Evolutionary conservation across 2,329 filamentous ascomycete genomes (phyloP), one percentile per base, ranked within the genome.

Genomic region (Fusarium illudens): DNA sequence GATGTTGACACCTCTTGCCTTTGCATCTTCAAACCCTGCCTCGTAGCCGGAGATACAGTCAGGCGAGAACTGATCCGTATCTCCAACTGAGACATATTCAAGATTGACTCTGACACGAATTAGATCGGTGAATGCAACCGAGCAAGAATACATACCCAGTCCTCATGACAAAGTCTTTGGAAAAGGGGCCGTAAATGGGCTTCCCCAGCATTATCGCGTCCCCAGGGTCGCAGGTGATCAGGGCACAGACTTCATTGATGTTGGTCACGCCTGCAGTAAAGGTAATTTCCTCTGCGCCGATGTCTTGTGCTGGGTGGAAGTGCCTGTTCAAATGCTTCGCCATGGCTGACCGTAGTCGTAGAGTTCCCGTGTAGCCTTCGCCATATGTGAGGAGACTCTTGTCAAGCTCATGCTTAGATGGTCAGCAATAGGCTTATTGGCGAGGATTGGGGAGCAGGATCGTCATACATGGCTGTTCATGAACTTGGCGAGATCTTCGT

Each of bases 111-210:
- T 51, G 6, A 34, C 6, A 27, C 6, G 1, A 13, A 5, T 51
- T 22, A 51, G 48, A 33, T 9, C 6, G 6, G 20, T 15, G 6
- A 25, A 20, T 33, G 2, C 15, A 13, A 15, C 2, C 6, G 7
- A 4, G 3, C 6, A 7, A 3, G 10, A 13, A 11, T 22, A 17
- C 30, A 6, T 9, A 51, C 48, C 48, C 29, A 22, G 48, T 51
- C 20, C 48, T 51, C 48, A 51, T 51, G 6, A 32, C 48, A 32
- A 51, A 32, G 19, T 51, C 48, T 13, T 51, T 34, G 9, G 48
- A 25, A 19, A 51, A 51, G 30, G 48, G 30, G 6, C 48, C 48
- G 32, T 51, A 34, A 13, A 51, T 51, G 20, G 48, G 48, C 32
- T 19, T 32, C 19, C 48, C 29, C 17, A 51, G 48, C 48, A 34